Evolutionary conservation across 768 basidiomycete genomes (phyloP).

Genomic region (Tremella fuciformis): DNA sequence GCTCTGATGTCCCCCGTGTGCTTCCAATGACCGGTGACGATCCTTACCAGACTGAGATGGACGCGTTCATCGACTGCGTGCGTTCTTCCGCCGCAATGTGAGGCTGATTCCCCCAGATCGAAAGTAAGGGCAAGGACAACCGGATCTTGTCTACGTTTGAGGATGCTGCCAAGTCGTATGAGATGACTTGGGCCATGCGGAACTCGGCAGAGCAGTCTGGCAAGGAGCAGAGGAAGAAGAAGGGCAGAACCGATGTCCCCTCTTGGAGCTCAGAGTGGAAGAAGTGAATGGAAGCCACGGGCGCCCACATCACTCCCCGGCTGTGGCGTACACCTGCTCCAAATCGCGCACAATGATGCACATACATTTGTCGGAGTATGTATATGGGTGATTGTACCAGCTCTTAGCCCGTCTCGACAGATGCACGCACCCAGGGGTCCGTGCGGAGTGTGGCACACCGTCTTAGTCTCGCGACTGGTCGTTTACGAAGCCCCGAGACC

Average conservation of each 20-base stretch:
- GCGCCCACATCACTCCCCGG: constrained; percentile 1
- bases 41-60: constrained; percentile 73
- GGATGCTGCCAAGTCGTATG: constrained; percentile 79
- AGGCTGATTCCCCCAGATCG: constrained; percentile 25
- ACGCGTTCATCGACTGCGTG: constrained; percentile 74
- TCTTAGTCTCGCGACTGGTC: too few relatives aligned
- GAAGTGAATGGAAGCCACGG: constrained; percentile 9
- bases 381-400: background rate
- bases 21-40: constrained; percentile 33
- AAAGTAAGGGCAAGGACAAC: constrained; percentile 64
- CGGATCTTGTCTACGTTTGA: constrained; percentile 79
- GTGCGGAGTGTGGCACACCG: too few relatives aligned
- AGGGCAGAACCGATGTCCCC: background rate
- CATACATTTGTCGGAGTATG: background rate
- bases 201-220: background rate
- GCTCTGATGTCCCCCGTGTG: constrained; percentile 46
- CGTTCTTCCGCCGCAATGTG: too few relatives aligned
- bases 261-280: too few relatives aligned
- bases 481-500: too few relatives aligned
- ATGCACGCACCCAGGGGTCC: too few relatives aligned
- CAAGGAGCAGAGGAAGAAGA: background rate
- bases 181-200: constrained; percentile 92
- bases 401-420: background rate
- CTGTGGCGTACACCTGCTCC: background rate
- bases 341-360: too few relatives aligned